Percentiles rank a stretch among this genome's conserved stretches.
phyloP scores from a whole-genome alignment of 78 protist genomes.

The Protostelium mycophagum region DNA sequence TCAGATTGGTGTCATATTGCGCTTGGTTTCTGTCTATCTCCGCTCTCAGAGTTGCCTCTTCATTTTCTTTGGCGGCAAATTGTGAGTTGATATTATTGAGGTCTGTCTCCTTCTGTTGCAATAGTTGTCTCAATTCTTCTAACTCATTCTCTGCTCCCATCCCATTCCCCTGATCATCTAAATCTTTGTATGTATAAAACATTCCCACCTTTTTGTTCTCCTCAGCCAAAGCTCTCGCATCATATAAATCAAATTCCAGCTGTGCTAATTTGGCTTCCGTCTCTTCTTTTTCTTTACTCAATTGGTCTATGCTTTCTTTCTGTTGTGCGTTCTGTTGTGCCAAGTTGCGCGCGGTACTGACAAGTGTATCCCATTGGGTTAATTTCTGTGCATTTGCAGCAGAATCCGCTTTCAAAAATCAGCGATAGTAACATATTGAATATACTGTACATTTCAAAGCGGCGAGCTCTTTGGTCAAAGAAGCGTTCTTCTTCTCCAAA shows the following conservation, averaged over 20 bases:
- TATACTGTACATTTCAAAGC: background rate
- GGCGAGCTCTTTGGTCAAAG: background rate
- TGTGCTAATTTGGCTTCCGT: background rate
- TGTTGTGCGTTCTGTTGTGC: background rate
- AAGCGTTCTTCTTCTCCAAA: background rate
- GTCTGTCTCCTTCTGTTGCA: background rate
- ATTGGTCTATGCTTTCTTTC: background rate
- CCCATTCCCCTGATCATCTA: background rate
- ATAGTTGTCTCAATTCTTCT: background rate
- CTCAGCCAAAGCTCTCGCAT: background rate
- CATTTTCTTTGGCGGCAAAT: no score
- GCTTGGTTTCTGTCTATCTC: background rate
- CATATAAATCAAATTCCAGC: background rate
- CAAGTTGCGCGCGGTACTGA: background rate
- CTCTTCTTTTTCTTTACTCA: background rate
- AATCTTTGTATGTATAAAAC: background rate
- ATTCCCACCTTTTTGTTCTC: background rate
- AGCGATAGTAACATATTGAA: background rate
- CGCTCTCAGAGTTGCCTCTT: no score
- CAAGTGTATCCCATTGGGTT: background rate
- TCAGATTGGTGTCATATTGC: background rate
- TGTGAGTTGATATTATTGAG: no score
- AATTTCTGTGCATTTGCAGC: background rate
- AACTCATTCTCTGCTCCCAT: background rate
- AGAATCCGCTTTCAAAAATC: background rate